Base-by-base conservation (phyloP, 225 moss, liverwort and hornwort species). In the Antitrichia curtipendula region DNA sequence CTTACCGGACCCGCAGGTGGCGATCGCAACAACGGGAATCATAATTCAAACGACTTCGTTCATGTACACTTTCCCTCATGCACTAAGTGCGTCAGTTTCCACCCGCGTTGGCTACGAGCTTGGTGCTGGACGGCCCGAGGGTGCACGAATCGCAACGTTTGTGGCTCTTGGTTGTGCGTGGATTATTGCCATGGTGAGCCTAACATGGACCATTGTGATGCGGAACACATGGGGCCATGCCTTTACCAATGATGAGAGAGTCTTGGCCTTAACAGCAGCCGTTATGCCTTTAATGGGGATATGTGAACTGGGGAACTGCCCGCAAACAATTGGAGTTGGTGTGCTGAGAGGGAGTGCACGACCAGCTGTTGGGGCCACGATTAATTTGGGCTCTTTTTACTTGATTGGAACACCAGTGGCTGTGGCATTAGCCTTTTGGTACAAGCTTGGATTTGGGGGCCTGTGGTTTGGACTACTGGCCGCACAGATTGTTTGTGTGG, bases 401-500 rank as follows among this genome's bases (percentile, higher is more conserved):
- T 92, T 96, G 41, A 91, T 97, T 62, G 97, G 97, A 9, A 95
- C 94, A 3, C 96, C 97, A 3, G 95, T 97, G 49, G 97, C 97
- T 13, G 94, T 96, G 54, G 95, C 92, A 50, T 78, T 93, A 88
- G 97, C 97, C 19, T 97, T 96, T 86, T 92, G 94, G 91, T 96
- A 90, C 83, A 92, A 95, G 62, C 87, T 96, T 41, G 97, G 97
- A 61, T 97, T 97, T 77, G 91, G 91, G 54, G 97, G 97, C 32
- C 87, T 97, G 7, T 97, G 97, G 97, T 97, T 94, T 75, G 97
- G 97, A 65, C 93, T 97, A 17, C 78, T 97, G 80, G 96, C 96
- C 23, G 97, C 97, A 2, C 97, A 97, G 68, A 89, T 91, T 18
- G 94, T 93, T 21, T 97, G 97, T 65, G 96, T 96, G 13, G 87